A percentile compares a stretch with the other conserved stretches of the same genome.
These are phyloP conservation scores for Cryptococcus neoformans DNA, from an alignment of 1,284 basidiomycete species.

Conservation along the genomic window DNA sequence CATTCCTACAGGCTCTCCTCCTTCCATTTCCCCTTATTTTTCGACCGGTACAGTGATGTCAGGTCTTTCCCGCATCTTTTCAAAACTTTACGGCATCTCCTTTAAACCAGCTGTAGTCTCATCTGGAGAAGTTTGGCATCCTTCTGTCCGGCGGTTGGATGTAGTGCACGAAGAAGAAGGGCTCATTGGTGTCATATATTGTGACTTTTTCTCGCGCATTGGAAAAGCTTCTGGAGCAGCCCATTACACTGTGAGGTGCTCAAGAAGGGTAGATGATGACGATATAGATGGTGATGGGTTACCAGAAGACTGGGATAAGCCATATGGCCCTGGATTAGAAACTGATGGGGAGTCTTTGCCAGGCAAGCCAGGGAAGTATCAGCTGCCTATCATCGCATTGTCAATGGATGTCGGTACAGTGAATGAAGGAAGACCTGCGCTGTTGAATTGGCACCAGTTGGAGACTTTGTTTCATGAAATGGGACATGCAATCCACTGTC, in stretches of 20 bases:
- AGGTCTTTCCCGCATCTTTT: conserved; percentile 80
- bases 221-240: conserved; percentile 81
- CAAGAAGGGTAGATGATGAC: conserved; percentile 85
- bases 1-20: conserved; percentile 64
- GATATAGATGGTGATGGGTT: conserved; percentile 64
- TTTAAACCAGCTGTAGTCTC: conserved; percentile 62
- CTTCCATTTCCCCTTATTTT: conserved; percentile 60
- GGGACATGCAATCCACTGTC: conserved; percentile 99
- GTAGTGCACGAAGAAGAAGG: conserved; percentile 78
- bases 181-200: conserved; percentile 89
- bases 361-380: conserved; percentile 67
- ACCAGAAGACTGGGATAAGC: conserved; percentile 36
- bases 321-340: conserved; percentile 38
- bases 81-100: conserved; percentile 79
- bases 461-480: conserved; percentile 97
- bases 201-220: conserved; percentile 76
- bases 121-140: conserved; percentile 84
- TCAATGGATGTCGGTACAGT: conserved; percentile 78
- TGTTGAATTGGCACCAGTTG: conserved; percentile 90
- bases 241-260: conserved; percentile 96
- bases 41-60: conserved; percentile 83
- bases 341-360: conserved; percentile 36
- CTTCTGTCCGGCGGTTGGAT: conserved; percentile 83
- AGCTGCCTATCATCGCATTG: conserved; percentile 87
- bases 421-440: conserved; percentile 60